These are phyloP conservation scores for Cyberlindnera bimundalis DNA, from an alignment of 805 yeast genomes.

Conservation along the genomic window DNA sequence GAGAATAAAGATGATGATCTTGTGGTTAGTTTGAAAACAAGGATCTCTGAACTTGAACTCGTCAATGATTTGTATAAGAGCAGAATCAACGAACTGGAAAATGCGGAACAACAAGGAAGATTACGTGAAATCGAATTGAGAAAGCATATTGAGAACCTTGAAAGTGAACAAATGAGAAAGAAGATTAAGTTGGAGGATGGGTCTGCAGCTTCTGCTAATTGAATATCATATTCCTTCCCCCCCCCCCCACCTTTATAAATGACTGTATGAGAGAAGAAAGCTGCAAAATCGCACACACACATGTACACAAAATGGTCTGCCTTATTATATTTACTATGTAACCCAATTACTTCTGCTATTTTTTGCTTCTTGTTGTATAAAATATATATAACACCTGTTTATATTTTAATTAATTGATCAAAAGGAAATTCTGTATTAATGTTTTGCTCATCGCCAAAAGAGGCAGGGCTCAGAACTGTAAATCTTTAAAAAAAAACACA, in stretches of 20 bases:
- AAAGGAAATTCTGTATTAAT: not conserved
- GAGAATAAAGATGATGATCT: constrained; percentile 33
- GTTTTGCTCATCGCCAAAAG: not conserved
- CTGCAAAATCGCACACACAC: not conserved
- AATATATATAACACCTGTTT: too few species aligned
- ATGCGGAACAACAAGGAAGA: constrained; percentile 14
- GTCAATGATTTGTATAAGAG: constrained; percentile 86
- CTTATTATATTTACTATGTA: too few species aligned
- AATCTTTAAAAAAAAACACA: too few species aligned
- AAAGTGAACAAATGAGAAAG: constrained; percentile 17
- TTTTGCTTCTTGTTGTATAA: too few species aligned
- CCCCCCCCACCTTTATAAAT: not conserved
- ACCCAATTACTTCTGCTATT: too few species aligned
- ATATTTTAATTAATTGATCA: too few species aligned
- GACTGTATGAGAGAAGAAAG: constrained; percentile 3
- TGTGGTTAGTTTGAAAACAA: constrained; percentile 48
- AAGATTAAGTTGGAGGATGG: constrained; percentile 21
- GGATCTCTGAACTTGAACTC: constrained; percentile 83
- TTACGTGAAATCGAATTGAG: constrained; percentile 15
- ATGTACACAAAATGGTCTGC: not conserved
- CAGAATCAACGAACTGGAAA: constrained; percentile 76
- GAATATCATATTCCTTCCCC: too few species aligned
- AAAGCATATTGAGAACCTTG: constrained; percentile 14
- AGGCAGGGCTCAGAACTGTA: not conserved
- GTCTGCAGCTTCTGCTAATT: constrained; percentile 2